Evolutionary conservation across 345 rosid species (phyloP), one percentile per base, ranked within the genome.

Genomic region (Gossypium turneri): DNA sequence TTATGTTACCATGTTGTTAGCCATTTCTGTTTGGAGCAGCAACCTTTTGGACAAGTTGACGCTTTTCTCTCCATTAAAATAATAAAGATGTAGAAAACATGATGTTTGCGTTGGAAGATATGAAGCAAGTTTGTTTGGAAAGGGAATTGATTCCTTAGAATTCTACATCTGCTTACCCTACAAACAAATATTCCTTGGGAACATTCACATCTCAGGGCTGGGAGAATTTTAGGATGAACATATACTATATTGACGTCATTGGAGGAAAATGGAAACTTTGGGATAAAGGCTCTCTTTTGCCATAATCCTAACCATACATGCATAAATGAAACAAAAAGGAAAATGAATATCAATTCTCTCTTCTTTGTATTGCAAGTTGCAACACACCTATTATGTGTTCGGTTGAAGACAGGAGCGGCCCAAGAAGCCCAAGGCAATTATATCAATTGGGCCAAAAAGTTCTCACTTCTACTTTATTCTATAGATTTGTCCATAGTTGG

Each of bases 141-240:
- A 19, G 57, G 76, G 80, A 51, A 75, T 67, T 57, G 79, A 82
- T 82, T 78, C 77, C 55, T 53, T 38, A 27, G 20, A 15, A 55
- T 22, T 25, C 47, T 68, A 0, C 4, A 67, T 73, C 24, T 60
- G 67, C 24, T 67, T 61, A 61, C 45, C 66, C 17, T 68, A 12
- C 5, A 9, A 53, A 53, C 69, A 67, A 72, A 53, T 48, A 74
- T 64, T 59, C 65, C 67, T 25, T 76, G 34, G 69, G 74, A 51
- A 52, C 58, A 53, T 59, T 80, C 72, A 19, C 45, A 61, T 41
- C 38, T 50, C 64, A 48, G 2, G 50, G 11, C 50, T 41, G 24
- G n/a, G 62, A 34, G 56, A 56, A 56, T 56, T 16, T 27, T 17
- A 11, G 41, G 41, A 34, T 34, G 41, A 34, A 34, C 41, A 34